Evolutionary conservation across 306 rosid species (phyloP).

Genomic region (Geum urbanum): DNA sequence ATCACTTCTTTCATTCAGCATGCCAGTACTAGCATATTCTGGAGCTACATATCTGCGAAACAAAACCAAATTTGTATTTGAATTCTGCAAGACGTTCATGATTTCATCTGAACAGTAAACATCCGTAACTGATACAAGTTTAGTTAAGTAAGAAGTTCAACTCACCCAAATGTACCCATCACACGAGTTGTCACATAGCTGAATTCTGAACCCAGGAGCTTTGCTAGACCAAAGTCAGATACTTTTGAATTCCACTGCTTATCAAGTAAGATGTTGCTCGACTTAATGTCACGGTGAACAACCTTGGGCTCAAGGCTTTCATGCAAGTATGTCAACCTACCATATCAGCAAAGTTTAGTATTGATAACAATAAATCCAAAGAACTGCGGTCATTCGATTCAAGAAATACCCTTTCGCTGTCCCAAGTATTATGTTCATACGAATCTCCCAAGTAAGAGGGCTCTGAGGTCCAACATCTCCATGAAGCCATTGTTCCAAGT

Average conservation of each 20-base stretch:
- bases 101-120: background rate
- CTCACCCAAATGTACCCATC: conserved; percentile 69
- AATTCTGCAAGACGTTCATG: background rate
- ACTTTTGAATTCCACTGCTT: conserved; percentile 60
- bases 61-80: conserved; percentile 10
- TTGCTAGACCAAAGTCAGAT: conserved; percentile 62
- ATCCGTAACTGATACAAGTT: background rate
- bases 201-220: conserved; percentile 57
- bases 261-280: conserved; percentile 62
- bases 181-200: conserved; percentile 65
- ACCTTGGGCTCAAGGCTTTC: conserved; percentile 69
- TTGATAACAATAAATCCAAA: background rate
- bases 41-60: conserved; percentile 59
- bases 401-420: conserved; percentile 53
- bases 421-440: conserved; percentile 53
- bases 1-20: conserved; percentile 64
- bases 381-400: background rate
- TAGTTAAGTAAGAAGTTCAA: conserved; percentile 1
- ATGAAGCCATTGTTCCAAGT: conserved; percentile 64
- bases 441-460: conserved; percentile 57
- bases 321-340: conserved; percentile 53
- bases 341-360: conserved; percentile 4
- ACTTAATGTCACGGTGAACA: conserved; percentile 63
- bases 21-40: conserved; percentile 64
- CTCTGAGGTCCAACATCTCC: conserved; percentile 52